Percentiles rank a stretch among this genome's conserved stretches.
Conservation (phyloP, 805 yeast genomes). For the Kodamaea fukazawae region DNA sequence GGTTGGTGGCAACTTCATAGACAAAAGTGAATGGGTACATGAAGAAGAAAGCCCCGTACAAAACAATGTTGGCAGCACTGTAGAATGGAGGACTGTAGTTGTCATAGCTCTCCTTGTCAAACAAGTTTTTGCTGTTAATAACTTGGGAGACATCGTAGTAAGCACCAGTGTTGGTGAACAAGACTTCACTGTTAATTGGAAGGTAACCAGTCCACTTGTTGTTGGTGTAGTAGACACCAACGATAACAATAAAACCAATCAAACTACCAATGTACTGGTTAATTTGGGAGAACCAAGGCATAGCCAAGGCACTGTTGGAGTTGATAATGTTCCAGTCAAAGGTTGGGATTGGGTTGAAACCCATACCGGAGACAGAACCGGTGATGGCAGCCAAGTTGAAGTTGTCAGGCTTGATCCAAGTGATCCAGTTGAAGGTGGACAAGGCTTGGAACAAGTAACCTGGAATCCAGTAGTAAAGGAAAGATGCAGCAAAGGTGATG, state of each 20-base stretch:
- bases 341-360: slow-evolving; percentile 29
- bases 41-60: slow-evolving; percentile 21
- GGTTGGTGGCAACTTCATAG: slow-evolving; percentile 19
- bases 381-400: slow-evolving; percentile 22
- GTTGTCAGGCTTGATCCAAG: slow-evolving; percentile 29
- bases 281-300: slow-evolving; percentile 24
- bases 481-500: slow-evolving; percentile 16
- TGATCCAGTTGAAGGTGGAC: slow-evolving; percentile 29
- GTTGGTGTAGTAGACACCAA: slow-evolving; percentile 28
- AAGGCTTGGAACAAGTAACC: slow-evolving; percentile 24
- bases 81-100: slow-evolving; percentile 21
- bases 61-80: slow-evolving; percentile 21
- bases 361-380: slow-evolving; percentile 24
- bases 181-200: slow-evolving; percentile 21
- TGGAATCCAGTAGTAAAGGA: slow-evolving; percentile 29
- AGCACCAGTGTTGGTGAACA: slow-evolving; percentile 26
- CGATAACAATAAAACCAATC: slow-evolving; percentile 22
- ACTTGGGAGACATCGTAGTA: slow-evolving; percentile 16
- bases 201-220: slow-evolving; percentile 27
- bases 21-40: slow-evolving; percentile 22
- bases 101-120: slow-evolving; percentile 18
- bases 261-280: slow-evolving; percentile 23
- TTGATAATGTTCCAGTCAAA: slow-evolving; percentile 28
- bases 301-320: slow-evolving; percentile 14
- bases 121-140: slow-evolving; percentile 4